Conservation (phyloP, 345 rosid genomes). For the Eutrema yunnanense region DNA sequence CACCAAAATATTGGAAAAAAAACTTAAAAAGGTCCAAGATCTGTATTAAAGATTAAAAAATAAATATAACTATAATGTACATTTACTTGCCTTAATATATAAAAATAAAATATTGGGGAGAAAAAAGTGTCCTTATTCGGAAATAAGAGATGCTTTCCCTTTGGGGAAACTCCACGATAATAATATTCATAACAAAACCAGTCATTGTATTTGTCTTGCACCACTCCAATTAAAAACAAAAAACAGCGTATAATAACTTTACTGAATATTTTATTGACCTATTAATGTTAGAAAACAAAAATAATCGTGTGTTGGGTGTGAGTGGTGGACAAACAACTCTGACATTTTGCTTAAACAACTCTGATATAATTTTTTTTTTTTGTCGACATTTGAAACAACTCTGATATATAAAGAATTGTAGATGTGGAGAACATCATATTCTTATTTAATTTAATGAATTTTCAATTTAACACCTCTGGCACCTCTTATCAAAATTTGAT, state of each 20-base stretch:
- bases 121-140: conserved; percentile 25
- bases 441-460: background rate
- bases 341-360: conserved; percentile 26
- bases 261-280: conserved; percentile 13
- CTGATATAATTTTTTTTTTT: background rate
- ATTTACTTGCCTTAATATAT: conserved; percentile 11
- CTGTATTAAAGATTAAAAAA: background rate
- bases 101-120: background rate
- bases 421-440: conserved; percentile 7
- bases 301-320: conserved; percentile 33
- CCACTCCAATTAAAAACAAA: conserved; percentile 12
- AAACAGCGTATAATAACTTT: conserved; percentile 10
- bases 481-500: conserved; percentile 3
- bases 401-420: background rate
- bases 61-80: background rate
- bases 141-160: conserved; percentile 31
- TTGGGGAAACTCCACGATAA: conserved; percentile 31
- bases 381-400: background rate
- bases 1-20: conserved; percentile 5
- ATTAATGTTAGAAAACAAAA: background rate
- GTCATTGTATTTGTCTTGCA: conserved; percentile 35
- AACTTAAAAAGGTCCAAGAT: conserved; percentile 18
- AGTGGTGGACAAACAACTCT: conserved; percentile 37
- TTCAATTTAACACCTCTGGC: background rate
- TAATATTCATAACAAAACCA: conserved; percentile 25